Conservation (phyloP, 1,139 yeast species). For the Taphrina confusa region DNA sequence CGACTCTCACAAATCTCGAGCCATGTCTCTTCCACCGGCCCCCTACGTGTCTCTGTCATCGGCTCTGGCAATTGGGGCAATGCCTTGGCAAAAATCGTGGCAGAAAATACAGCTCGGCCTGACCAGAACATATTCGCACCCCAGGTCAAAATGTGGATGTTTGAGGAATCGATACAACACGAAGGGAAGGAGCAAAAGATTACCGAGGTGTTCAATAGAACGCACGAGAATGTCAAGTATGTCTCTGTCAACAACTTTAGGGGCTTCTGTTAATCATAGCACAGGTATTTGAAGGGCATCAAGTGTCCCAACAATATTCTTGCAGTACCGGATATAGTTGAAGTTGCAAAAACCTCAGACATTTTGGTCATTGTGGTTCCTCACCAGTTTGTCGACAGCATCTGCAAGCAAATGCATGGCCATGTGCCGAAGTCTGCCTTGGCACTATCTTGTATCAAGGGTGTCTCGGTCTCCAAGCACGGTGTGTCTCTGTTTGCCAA, state of each 20-base stretch:
- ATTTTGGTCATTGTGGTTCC: conserved; percentile 87
- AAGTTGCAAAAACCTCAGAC: conserved; percentile 74
- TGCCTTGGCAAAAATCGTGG: conserved; percentile 88
- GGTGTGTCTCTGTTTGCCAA: conserved; percentile 80
- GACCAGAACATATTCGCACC: conserved; percentile 62
- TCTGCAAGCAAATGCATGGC: conserved; percentile 74
- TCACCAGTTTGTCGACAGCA: conserved; percentile 80
- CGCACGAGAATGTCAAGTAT: conserved; percentile 81
- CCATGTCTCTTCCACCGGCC: conserved; percentile 23
- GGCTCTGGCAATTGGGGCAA: conserved; percentile 71
- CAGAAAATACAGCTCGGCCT: conserved; percentile 75
- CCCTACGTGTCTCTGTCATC: conserved; percentile 46
- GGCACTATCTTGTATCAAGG: conserved; percentile 92
- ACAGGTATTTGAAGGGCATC: conserved; percentile 71
- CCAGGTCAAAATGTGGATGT: conserved; percentile 91
- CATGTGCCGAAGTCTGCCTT: conserved; percentile 66
- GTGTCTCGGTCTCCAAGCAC: conserved; percentile 75
- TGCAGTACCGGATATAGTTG: conserved; percentile 79
- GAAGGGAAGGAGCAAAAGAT: conserved; percentile 58
- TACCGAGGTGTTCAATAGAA: conserved; percentile 80
- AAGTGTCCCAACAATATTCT: conserved; percentile 73
- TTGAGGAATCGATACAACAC: conserved; percentile 60
- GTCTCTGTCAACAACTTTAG: conserved; percentile 27
- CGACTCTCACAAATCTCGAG: conserved; percentile 18
- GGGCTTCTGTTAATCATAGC: no score